Percentiles rank a stretch among this genome's conserved stretches.
Evolutionary conservation across 108 stramenopile genomes (phyloP).

Genomic region (Mediolabrus comicus): DNA sequence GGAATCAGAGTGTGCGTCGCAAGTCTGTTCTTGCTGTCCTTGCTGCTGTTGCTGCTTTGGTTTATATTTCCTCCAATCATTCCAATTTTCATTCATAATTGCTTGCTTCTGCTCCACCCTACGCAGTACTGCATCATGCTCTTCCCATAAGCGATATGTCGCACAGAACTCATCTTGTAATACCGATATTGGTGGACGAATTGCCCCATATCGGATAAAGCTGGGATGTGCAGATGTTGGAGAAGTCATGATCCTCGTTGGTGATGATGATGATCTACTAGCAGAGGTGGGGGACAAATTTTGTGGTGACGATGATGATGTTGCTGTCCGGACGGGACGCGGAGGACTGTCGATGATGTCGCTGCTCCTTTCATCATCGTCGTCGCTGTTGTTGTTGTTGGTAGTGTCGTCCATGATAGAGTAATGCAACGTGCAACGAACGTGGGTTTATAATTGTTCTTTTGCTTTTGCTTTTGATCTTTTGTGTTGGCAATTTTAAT

Average conservation of each 20-base stretch:
- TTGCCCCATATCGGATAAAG: constrained; percentile 30
- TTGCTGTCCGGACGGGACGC: background rate
- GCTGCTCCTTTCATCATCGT: background rate
- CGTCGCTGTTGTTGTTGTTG: background rate
- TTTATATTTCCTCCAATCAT: constrained; percentile 1
- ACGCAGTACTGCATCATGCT: constrained; percentile 19
- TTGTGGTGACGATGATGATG: background rate
- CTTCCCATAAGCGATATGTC: constrained; percentile 37
- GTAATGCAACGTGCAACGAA: too few species aligned
- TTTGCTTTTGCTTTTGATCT: too few species aligned
- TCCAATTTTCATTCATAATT: background rate
- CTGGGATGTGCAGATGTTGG: constrained; percentile 3
- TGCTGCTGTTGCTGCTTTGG: background rate
- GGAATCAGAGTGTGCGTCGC: too few species aligned
- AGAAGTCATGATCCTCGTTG: background rate
- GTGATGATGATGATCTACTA: background rate
- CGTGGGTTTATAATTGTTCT: too few species aligned
- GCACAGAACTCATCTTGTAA: constrained; percentile 36
- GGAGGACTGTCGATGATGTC: background rate
- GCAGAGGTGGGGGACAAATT: background rate
- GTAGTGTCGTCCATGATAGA: too few species aligned
- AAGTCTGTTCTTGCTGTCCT: background rate
- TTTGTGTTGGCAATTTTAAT: too few species aligned
- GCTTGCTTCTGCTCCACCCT: constrained; percentile 6
- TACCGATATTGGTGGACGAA: constrained; percentile 33